These are phyloP conservation scores for Pseudogymnoascus sp. DNA, from an alignment of 2,329 filamentous ascomycete genomes.

Conservation along the genomic window DNA sequence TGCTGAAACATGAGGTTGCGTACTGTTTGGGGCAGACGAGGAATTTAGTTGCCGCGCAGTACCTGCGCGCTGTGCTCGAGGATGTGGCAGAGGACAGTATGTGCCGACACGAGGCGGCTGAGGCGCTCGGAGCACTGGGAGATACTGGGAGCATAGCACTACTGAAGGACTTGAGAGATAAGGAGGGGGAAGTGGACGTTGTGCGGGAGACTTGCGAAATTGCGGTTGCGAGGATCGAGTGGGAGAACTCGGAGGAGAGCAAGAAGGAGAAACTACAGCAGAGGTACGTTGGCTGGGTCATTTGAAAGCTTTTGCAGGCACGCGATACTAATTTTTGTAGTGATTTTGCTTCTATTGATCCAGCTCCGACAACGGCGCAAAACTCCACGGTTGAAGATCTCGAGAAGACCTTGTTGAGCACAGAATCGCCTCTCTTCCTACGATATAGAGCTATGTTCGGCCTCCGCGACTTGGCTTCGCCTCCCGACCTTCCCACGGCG, in stretches of 20 bases:
- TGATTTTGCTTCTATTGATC: slow-evolving; percentile 92
- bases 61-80: slow-evolving; percentile 64
- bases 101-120: slow-evolving; percentile 93
- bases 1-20: slow-evolving; percentile 92
- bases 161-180: slow-evolving; percentile 65
- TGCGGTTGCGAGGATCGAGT: slow-evolving; percentile 86
- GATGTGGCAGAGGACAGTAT: slow-evolving; percentile 82
- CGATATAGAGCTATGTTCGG: slow-evolving; percentile 98
- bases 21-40: slow-evolving; percentile 93
- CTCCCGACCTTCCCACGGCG: slow-evolving; percentile 82
- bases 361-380: slow-evolving; percentile 70
- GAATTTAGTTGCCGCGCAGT: slow-evolving; percentile 65
- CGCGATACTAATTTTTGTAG: slow-evolving; percentile 38
- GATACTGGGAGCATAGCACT: slow-evolving; percentile 66
- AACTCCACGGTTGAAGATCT: slow-evolving; percentile 64
- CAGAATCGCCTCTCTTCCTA: slow-evolving; percentile 71
- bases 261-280: slow-evolving; percentile 70
- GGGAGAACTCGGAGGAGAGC: slow-evolving; percentile 71
- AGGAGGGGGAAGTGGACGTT: slow-evolving; percentile 65
- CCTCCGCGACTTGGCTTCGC: slow-evolving; percentile 87
- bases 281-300: slow-evolving; percentile 49
- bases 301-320: not conserved
- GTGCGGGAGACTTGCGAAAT: slow-evolving; percentile 97
- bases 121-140: slow-evolving; percentile 84
- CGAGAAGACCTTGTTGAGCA: slow-evolving; percentile 70